Evolutionary conservation across 23 red algal genomes (phyloP), one percentile per base, ranked within the genome.

Genomic region (Gracilaria domingensis): DNA sequence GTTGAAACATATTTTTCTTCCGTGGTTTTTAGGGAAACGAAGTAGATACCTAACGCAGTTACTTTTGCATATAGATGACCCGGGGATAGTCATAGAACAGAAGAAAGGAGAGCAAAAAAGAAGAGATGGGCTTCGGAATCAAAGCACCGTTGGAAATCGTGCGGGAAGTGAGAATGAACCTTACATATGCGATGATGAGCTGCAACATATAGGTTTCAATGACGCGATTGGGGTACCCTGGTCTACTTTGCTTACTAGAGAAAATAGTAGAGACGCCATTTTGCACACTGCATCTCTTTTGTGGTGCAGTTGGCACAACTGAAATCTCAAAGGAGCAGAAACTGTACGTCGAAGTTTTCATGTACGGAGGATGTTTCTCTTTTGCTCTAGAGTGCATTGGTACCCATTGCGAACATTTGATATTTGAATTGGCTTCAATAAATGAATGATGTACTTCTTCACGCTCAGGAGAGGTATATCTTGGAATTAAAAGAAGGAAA

Each of bases 41-140:
- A n/a, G 60, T 36, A 84, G 36, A 69, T 7, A 64, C 4, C 34
- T 84, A 16, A 62, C 0, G 7, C 57, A 84, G 18, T 25, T 84
- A 21, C 81, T 69, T 29, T 23, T 84, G 24, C 81, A 84, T 69
- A 34, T 69, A 16, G 58, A 84, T 69, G 81, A 84, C 6, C 55
- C 81, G 16, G 13, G 42, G 4, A 7, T 32, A 32, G 32, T 2
- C 25, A 59, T 84, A 4, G 60, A 51, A 7, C 81, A 84, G 33
- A 84, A 84, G 40, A 12, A 24, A 16, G 81, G 81, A 13, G 81
- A 84, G 60, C 51, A 84, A 44, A 21, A 23, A 84, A 3, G 67
- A 44, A 35, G 67, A 16, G 67, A 73, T 21, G 30, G 4, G 11
- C 17, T 12, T 29, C 4, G 34, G 67, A 73, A 37, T 1, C 33